Percentiles rank a stretch among this genome's conserved stretches.
These are phyloP conservation scores for Annulohypoxylon moriforme DNA, from an alignment of 495 filamentous ascomycete genomes.

Conservation along the genomic window DNA sequence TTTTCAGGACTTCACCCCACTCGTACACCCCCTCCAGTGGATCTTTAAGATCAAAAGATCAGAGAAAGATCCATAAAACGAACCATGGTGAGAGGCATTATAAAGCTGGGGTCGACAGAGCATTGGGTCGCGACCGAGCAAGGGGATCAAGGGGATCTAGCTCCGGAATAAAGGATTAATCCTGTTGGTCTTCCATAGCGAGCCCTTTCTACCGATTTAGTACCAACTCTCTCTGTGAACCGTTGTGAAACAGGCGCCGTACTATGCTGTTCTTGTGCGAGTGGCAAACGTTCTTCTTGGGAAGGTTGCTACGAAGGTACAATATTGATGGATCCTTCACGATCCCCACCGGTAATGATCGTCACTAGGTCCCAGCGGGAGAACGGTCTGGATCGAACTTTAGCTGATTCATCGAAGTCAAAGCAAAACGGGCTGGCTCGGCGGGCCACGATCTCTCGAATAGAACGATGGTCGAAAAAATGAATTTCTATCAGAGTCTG, in stretches of 20 bases:
- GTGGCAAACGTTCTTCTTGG: constrained; percentile 27
- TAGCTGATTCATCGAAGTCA: constrained; percentile 38
- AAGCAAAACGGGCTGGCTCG: constrained; percentile 2
- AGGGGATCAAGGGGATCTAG: constrained; percentile 3
- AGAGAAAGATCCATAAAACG: constrained; percentile 18
- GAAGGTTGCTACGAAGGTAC: constrained; percentile 3
- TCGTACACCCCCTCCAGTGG: constrained; percentile 16
- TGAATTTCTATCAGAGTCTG: constrained; percentile 1
- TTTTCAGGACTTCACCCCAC: constrained; percentile 27
- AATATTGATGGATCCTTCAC: constrained; percentile 11
- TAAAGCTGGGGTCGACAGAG: constrained; percentile 37
- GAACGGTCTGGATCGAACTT: constrained; percentile 43
- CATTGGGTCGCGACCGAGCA: constrained; percentile 34
- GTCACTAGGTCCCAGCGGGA: constrained; percentile 39
- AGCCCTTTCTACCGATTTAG: constrained; percentile 7
- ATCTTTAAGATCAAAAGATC: constrained; percentile 38
- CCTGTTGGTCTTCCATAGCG: constrained; percentile 3
- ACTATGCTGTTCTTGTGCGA: constrained; percentile 27
- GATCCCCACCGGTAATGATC: constrained; percentile 28
- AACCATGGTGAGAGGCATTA: constrained; percentile 18
- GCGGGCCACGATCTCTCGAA: constrained; percentile 16
- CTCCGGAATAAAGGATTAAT: neutral
- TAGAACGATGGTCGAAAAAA: constrained; percentile 4
- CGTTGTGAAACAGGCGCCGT: constrained; percentile 28
- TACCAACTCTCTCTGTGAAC: constrained; percentile 29